A percentile compares a stretch with the other conserved stretches of the same genome.
Evolutionary conservation across 139 green algal genomes (phyloP).

Genomic region (Volvox africanus): DNA sequence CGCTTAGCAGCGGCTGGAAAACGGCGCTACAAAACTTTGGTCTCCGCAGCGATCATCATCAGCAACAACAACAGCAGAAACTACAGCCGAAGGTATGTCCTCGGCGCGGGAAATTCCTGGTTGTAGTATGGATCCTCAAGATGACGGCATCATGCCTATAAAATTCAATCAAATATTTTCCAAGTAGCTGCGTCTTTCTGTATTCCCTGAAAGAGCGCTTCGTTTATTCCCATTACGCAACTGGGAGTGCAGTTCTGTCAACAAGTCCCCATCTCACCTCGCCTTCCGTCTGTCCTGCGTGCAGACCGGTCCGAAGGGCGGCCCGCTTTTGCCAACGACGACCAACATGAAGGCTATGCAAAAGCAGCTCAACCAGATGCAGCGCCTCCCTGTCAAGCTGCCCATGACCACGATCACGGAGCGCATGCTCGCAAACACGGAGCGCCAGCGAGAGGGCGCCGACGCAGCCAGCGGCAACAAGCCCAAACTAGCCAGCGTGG

Average conservation of each 20-base stretch:
- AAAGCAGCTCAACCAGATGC: constrained; percentile 45
- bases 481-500: constrained; percentile 39
- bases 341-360: constrained; percentile 47
- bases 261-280: too few relatives aligned
- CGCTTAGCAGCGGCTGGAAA: constrained; percentile 25
- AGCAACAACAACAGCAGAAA: constrained; percentile 1
- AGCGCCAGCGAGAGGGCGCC: neutral
- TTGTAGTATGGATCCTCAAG: too few relatives aligned
- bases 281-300: neutral
- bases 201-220: too few relatives aligned
- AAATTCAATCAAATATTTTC: too few relatives aligned
- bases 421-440: constrained; percentile 43
- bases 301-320: constrained; percentile 12
- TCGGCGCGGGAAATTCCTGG: too few relatives aligned
- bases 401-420: constrained; percentile 53
- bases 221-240: too few relatives aligned
- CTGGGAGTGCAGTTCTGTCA: too few relatives aligned
- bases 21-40: constrained; percentile 40
- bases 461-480: neutral
- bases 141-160: too few relatives aligned
- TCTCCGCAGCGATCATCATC: neutral
- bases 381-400: constrained; percentile 43
- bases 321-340: constrained; percentile 24
- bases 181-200: too few relatives aligned
- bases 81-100: neutral